A percentile compares a stretch with the other conserved stretches of the same genome.
Conservation (phyloP, 176 grass and related monocot genomes). For the Neostapfia colusana region DNA sequence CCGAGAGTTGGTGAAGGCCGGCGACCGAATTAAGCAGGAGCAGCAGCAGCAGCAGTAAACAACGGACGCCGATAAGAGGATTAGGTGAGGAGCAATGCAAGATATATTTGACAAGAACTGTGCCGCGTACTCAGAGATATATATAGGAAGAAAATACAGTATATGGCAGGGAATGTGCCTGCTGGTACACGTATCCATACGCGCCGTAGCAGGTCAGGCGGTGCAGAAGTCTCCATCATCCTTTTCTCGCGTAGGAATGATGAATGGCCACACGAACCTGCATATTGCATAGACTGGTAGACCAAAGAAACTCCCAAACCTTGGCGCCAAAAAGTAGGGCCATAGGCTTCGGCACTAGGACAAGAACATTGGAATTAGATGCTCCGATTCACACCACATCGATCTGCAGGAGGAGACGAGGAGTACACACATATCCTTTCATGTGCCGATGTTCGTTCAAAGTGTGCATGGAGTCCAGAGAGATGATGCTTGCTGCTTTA, state of each 20-base stretch:
- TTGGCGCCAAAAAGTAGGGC: too few species aligned
- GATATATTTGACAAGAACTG: too few species aligned
- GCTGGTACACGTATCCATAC: too few species aligned
- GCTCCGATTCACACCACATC: neutral
- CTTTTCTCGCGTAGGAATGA: too few species aligned
- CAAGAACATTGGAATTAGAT: constrained; percentile 5
- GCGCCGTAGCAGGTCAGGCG: too few species aligned
- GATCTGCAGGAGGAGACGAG: too few species aligned
- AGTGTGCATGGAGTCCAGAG: too few species aligned
- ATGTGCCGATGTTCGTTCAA: neutral
- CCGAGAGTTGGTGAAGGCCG: constrained; percentile 35
- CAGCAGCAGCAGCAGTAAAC: neutral
- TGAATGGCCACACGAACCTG: neutral
- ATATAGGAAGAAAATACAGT: too few species aligned
- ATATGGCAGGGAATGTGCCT: too few species aligned
- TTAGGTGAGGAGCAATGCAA: constrained; percentile 33
- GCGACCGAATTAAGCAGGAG: neutral
- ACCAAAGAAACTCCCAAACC: too few species aligned
- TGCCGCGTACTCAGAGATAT: too few species aligned
- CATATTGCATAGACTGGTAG: neutral
- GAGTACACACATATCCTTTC: neutral
- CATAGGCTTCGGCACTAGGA: neutral
- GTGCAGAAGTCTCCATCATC: too few species aligned
- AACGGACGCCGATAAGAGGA: constrained; percentile 6
- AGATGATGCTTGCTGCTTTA: neutral